Conservation (phyloP, 495 filamentous ascomycete species). For the Rusavskia elegans region DNA sequence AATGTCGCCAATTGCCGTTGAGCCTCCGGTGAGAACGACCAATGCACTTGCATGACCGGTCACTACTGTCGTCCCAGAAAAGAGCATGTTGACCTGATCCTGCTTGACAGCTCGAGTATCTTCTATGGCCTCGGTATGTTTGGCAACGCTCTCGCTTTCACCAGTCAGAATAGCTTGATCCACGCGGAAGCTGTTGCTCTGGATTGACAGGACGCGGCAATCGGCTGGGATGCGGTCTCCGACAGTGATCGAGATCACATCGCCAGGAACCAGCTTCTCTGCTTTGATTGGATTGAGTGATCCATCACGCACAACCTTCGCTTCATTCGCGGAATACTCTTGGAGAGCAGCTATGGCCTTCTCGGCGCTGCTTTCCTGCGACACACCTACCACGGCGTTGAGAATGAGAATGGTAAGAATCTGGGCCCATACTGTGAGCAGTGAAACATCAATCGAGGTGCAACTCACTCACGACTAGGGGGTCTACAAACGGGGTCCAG, state of each 20-base stretch:
- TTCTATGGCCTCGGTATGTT: conserved; percentile 51
- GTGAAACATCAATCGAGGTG: background rate
- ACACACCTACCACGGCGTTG: conserved; percentile 93
- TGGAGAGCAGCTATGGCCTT: conserved; percentile 97
- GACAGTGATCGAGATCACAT: conserved; percentile 76
- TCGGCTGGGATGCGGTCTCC: conserved; percentile 96
- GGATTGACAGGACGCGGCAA: conserved; percentile 75
- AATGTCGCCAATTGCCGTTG: conserved; percentile 95
- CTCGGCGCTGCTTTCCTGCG: conserved; percentile 95
- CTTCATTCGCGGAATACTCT: conserved; percentile 97
- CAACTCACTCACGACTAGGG: conserved; percentile 55
- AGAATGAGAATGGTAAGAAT: conserved; percentile 95
- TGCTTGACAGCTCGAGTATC: conserved; percentile 88
- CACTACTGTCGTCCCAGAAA: conserved; percentile 95
- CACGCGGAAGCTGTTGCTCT: conserved; percentile 91
- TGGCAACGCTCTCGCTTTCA: conserved; percentile 93
- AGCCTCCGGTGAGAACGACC: conserved; percentile 78
- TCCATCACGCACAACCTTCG: conserved; percentile 76
- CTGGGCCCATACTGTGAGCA: conserved; percentile 25
- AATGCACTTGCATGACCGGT: conserved; percentile 86
- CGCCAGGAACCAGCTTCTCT: conserved; percentile 90
- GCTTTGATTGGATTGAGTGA: conserved; percentile 66
- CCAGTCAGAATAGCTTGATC: conserved; percentile 97
- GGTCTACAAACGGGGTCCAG: conserved; percentile 98
- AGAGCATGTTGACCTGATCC: conserved; percentile 94